Base-by-base conservation (phyloP, 2,329 filamentous ascomycete species). In the Exophiala sp. region DNA sequence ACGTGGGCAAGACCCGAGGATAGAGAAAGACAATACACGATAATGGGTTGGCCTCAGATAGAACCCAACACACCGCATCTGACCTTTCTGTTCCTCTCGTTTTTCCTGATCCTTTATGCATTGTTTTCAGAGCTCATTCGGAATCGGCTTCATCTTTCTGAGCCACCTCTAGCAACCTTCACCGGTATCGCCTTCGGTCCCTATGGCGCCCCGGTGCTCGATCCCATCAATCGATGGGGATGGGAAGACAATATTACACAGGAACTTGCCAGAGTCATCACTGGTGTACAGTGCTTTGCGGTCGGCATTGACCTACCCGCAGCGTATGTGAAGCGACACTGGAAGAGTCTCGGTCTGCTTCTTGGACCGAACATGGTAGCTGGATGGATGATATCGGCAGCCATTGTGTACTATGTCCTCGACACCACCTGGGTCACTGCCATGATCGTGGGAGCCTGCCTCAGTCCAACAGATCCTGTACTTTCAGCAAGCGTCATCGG, bases 201-300 rank as follows among this genome's bases (percentile, higher is more conserved):
- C 13, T 82, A 89, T 72, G 88, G 83, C 32, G 86, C 87, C 52
- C 81, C 88, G 61, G 75, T 94, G 32, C 90, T 95, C 66, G 74
- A 91, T 63, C 88, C 84, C 46, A 29, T 46, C 8, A 63, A 70
- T 51, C 74, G 75, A 50, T 95, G 89, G 89, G 87, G 88, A 52
- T 90, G 84, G 61, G 80, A 83, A 57, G 89, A 95, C 70, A 84
- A 90, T 58, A 82, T 93, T 65, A 95, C 88, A 10, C 79, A 95
- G 57, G 88, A 95, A 65, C 90, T 93, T 72, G 89, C 88, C 38
- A 83, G 89, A 58, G 85, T 95, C 61, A 88, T 95, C 57, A 78
- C 94, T 37, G 88, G 94, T 56, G 87, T 95, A 24, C 89, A 95
- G 73, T 94, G 88, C 71, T 95, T 95, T 67, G 88, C 88, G 64